Conservation (phyloP, 73 alveolate species). For the Paramecium octaurelia region DNA sequence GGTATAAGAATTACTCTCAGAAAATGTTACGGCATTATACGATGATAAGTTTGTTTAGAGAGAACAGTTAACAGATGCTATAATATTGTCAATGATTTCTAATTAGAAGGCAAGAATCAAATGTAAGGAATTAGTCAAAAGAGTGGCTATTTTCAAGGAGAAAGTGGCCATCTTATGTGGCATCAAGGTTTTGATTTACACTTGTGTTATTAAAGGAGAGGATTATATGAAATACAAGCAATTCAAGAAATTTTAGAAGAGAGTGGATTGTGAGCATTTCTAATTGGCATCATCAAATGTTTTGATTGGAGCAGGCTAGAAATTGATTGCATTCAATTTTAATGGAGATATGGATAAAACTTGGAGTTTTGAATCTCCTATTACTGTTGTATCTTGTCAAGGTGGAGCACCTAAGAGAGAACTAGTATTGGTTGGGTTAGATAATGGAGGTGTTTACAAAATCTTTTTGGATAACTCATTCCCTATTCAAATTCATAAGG, state of each 20-base stretch:
- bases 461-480: constrained; percentile 52
- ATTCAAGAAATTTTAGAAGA: constrained; percentile 49
- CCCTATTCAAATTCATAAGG: constrained; percentile 37
- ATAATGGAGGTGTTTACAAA: constrained; percentile 48
- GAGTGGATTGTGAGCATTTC: constrained; percentile 39
- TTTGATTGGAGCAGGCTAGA: background rate
- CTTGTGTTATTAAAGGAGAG: constrained; percentile 35
- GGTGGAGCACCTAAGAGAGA: constrained; percentile 56
- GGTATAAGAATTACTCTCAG: background rate
- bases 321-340: constrained; percentile 34
- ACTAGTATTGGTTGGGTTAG: constrained; percentile 42
- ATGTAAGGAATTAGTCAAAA: constrained; percentile 58
- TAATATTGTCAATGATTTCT: constrained; percentile 33
- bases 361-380: constrained; percentile 51
- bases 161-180: constrained; percentile 55
- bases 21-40: constrained; percentile 30
- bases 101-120: constrained; percentile 38
- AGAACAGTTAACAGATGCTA: constrained; percentile 60
- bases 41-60: constrained; percentile 47
- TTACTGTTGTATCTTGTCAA: background rate
- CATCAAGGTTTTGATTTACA: constrained; percentile 28
- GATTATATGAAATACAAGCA: constrained; percentile 51
- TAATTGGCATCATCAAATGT: constrained; percentile 33
- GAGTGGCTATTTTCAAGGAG: constrained; percentile 49
- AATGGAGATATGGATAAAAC: constrained; percentile 59